These are phyloP conservation scores for Amanita jacksonii DNA, from an alignment of 768 basidiomycete species.

Conservation along the genomic window DNA sequence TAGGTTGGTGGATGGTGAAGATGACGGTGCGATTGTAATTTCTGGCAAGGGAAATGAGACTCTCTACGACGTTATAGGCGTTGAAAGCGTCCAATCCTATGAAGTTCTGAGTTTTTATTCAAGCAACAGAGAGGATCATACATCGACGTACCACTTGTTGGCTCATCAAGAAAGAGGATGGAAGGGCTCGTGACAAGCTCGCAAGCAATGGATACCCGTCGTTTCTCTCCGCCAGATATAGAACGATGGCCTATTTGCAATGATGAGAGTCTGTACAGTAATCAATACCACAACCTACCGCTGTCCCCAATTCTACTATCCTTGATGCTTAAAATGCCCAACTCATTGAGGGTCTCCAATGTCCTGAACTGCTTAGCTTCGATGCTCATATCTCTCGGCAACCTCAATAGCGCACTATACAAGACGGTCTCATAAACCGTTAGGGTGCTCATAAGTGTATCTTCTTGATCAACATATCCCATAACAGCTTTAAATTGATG, in stretches of 20 bases:
- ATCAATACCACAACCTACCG: constrained; percentile 35
- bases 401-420: constrained; percentile 81
- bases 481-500: constrained; percentile 75
- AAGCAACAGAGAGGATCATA: no score
- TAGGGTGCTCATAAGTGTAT: constrained; percentile 92
- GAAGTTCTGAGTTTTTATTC: no score
- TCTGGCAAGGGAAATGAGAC: constrained; percentile 73
- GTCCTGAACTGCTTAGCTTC: constrained; percentile 94
- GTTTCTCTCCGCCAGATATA: constrained; percentile 96
- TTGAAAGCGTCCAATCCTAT: constrained; percentile 91
- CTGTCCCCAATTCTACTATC: constrained; percentile 84
- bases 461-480: constrained; percentile 98
- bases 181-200: constrained; percentile 97
- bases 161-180: constrained; percentile 94
- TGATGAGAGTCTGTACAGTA: constrained; percentile 2
- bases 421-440: constrained; percentile 98
- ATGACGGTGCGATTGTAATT: constrained; percentile 92
- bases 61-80: constrained; percentile 89
- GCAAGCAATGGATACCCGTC: constrained; percentile 94
- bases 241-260: constrained; percentile 71
- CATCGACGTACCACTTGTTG: constrained; percentile 86
- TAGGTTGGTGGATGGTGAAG: constrained; percentile 97
- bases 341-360: constrained; percentile 91
- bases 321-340: constrained; percentile 88
- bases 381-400: constrained; percentile 91